Evolutionary conservation across 177 flowering plant genomes (phyloP).

Genomic region (Vitis hybrid): DNA sequence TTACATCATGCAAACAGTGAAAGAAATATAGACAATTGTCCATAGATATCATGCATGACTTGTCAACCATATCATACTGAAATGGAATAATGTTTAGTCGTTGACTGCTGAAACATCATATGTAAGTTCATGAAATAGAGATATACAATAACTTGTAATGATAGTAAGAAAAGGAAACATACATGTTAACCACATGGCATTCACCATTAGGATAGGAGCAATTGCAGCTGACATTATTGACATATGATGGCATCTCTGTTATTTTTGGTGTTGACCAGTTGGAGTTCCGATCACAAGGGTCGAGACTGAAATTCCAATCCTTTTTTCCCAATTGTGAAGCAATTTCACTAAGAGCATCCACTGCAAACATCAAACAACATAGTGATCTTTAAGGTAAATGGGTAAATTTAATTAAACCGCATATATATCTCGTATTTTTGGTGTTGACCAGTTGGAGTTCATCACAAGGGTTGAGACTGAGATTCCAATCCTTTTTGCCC

Average conservation of each 20-base stretch:
- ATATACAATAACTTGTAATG: not conserved
- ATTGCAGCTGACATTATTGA: constrained; percentile 25
- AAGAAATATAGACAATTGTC: too few relatives aligned
- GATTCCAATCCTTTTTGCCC: too few relatives aligned
- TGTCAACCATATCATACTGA: too few relatives aligned
- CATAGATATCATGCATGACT: too few relatives aligned
- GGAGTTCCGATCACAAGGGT: constrained; percentile 37
- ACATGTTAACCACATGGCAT: constrained; percentile 47
- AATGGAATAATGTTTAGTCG: too few relatives aligned
- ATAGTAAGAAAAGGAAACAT: not conserved
- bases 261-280: constrained; percentile 16
- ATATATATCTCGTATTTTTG: not conserved
- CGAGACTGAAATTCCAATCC: constrained; percentile 41
- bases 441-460: constrained; percentile 15
- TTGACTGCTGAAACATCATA: too few relatives aligned
- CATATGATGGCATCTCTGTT: not conserved
- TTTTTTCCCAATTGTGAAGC: not conserved
- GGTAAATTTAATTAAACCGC: too few relatives aligned
- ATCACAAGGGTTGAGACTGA: too few relatives aligned
- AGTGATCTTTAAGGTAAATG: too few relatives aligned
- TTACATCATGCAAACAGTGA: too few relatives aligned
- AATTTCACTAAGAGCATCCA: too few relatives aligned
- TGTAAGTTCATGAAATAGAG: not conserved
- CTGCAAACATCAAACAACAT: too few relatives aligned
- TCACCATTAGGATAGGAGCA: constrained; percentile 23